These are phyloP conservation scores for Acanthochlamys bracteata DNA, from an alignment of 106 monocot genomes.

Conservation along the genomic window DNA sequence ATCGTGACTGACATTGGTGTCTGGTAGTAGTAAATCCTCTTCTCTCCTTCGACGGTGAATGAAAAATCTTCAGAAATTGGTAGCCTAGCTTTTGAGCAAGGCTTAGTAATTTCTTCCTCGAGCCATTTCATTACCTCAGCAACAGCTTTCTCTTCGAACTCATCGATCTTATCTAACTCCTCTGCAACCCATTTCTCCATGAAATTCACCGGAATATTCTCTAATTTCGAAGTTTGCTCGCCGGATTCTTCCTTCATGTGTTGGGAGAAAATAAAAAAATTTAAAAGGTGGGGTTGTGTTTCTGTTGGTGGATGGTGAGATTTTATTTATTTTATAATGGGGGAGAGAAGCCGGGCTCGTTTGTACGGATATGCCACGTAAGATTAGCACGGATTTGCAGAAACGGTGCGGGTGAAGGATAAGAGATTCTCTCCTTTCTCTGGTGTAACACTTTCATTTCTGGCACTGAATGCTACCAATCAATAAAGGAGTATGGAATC, in stretches of 20 bases:
- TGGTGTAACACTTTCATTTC: no score
- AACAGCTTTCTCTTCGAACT: conserved; percentile 15
- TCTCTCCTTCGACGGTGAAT: not conserved
- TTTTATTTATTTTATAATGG: no score
- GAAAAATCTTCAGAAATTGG: not conserved
- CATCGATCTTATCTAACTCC: conserved; percentile 1
- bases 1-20: conserved; percentile 5
- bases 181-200: not conserved
- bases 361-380: no score
- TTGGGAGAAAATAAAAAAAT: not conserved
- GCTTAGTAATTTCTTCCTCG: conserved; percentile 5
- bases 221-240: not conserved
- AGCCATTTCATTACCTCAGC: conserved; percentile 7
- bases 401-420: no score
- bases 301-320: no score
- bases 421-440: no score
- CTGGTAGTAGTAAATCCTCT: not conserved
- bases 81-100: not conserved
- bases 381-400: no score
- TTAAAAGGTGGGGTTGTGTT: no score
- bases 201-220: not conserved
- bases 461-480: no score
- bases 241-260: not conserved
- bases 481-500: no score
- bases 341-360: no score